Conservation (phyloP, 129 eudicot species). For the Tanacetum coccineum region DNA sequence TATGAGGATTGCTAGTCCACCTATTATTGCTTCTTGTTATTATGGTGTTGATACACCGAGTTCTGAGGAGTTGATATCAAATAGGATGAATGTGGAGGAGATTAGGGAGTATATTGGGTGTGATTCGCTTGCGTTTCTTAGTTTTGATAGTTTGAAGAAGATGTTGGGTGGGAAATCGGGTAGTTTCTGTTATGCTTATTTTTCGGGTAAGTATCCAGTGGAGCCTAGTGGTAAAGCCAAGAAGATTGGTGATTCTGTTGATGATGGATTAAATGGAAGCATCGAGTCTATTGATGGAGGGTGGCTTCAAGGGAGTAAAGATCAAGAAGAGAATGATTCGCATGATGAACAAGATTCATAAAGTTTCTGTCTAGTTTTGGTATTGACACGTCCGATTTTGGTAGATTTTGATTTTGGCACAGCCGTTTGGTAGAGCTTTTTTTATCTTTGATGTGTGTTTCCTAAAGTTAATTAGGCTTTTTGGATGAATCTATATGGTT, state of each 20-base stretch:
- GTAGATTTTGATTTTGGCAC: background rate
- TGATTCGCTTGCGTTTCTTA: conserved; percentile 65
- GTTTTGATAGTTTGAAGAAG: conserved; percentile 50
- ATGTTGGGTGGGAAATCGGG: conserved; percentile 43
- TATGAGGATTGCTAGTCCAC: conserved; percentile 83
- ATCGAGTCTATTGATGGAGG: conserved; percentile 28
- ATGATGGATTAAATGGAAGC: conserved; percentile 34
- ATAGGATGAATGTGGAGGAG: conserved; percentile 62
- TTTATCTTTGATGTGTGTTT: background rate
- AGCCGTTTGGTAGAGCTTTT: background rate
- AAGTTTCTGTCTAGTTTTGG: background rate
- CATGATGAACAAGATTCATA: no score
- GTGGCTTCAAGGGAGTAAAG: conserved; percentile 27
- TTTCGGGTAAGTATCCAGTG: conserved; percentile 66
- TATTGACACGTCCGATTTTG: background rate
- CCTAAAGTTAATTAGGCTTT: background rate
- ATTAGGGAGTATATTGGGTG: conserved; percentile 59
- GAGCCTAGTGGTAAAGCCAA: conserved; percentile 35
- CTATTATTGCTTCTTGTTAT: conserved; percentile 65
- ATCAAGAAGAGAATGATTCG: background rate
- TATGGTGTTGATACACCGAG: conserved; percentile 83
- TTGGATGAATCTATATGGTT: background rate
- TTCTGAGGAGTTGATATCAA: conserved; percentile 69
- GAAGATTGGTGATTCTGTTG: conserved; percentile 30
- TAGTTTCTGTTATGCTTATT: conserved; percentile 63